Evolutionary conservation across 2,329 filamentous ascomycete genomes (phyloP).

Genomic region (Colletotrichum filicis): DNA sequence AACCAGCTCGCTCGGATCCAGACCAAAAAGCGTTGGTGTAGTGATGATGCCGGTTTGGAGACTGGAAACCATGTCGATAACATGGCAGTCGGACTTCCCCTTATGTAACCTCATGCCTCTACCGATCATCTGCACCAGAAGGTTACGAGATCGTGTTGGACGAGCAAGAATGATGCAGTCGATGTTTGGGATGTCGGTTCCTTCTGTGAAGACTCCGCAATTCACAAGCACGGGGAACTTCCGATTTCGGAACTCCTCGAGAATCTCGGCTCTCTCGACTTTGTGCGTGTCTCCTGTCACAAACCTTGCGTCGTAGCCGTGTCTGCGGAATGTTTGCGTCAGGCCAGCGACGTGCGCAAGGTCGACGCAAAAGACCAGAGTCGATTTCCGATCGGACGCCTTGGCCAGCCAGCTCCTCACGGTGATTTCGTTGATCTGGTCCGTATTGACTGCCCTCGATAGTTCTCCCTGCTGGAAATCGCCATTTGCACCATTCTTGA

Average conservation of each 20-base stretch:
- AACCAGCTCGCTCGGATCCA: conserved; percentile 85
- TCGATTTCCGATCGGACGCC: conserved; percentile 80
- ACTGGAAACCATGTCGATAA: conserved; percentile 95
- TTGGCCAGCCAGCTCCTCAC: conserved; percentile 88
- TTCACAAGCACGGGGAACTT: conserved; percentile 92
- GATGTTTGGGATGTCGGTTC: conserved; percentile 96
- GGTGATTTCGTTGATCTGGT: conserved; percentile 83
- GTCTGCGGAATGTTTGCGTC: conserved; percentile 78
- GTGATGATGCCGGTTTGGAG: conserved; percentile 87
- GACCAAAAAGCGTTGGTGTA: conserved; percentile 90
- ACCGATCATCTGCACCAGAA: conserved; percentile 98
- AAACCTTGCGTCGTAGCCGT: conserved; percentile 85
- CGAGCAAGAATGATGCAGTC: conserved; percentile 91
- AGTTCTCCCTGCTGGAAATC: conserved; percentile 86
- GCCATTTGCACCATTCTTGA: conserved; percentile 72
- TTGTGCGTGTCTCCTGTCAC: conserved; percentile 86
- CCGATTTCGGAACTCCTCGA: conserved; percentile 80
- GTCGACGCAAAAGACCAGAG: conserved; percentile 94
- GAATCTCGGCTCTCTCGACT: conserved; percentile 72
- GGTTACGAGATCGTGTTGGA: conserved; percentile 90
- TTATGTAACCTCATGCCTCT: conserved; percentile 86
- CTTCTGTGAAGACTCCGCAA: conserved; percentile 96
- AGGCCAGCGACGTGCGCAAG: conserved; percentile 82
- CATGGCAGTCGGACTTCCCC: conserved; percentile 88
- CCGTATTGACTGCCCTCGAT: conserved; percentile 84